Percentiles rank a stretch among this genome's conserved stretches.
Conservation (phyloP, 139 green algal species). For the Coelastrella sp. region DNA sequence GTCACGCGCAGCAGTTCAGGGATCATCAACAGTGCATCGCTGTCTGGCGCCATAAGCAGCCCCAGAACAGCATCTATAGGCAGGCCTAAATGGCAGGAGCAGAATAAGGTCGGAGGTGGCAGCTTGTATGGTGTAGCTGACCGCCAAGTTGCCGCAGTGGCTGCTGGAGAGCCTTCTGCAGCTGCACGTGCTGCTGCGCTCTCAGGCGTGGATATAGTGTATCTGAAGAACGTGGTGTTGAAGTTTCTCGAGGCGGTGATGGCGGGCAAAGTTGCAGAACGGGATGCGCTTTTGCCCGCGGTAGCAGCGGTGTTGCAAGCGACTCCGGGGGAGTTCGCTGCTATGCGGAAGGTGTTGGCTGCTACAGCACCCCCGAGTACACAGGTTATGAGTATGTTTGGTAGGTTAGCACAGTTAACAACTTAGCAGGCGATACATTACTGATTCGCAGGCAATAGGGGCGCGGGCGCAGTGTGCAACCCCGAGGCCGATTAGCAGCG, state of each 20-base stretch:
- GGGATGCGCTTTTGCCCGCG: constrained; percentile 72
- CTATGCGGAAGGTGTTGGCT: constrained; percentile 51
- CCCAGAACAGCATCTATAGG: not conserved
- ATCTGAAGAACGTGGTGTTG: constrained; percentile 82
- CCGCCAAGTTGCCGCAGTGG: constrained; percentile 1
- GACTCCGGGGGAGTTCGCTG: constrained; percentile 60
- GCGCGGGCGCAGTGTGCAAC: no score
- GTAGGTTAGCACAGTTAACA: constrained; percentile 14
- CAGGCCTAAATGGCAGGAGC: constrained; percentile 59
- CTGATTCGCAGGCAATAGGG: no score
- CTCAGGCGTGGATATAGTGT: constrained; percentile 67
- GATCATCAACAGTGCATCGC: not conserved
- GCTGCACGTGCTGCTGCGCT: not conserved
- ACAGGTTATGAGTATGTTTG: constrained; percentile 49
- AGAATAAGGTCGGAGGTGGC: constrained; percentile 70
- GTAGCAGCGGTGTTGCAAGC: constrained; percentile 73
- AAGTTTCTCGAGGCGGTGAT: constrained; percentile 77
- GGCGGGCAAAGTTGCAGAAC: constrained; percentile 57
- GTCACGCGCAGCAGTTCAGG: not conserved
- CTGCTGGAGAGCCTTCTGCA: not conserved
- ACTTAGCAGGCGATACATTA: not conserved
- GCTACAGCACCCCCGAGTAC: constrained; percentile 38
- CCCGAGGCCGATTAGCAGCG: no score
- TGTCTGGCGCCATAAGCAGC: not conserved
- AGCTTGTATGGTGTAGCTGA: constrained; percentile 61